Percentiles rank a stretch among this genome's conserved stretches.
phyloP scores from a whole-genome alignment of 805 yeast genomes.

The Saccharomycopsis babjevae region DNA sequence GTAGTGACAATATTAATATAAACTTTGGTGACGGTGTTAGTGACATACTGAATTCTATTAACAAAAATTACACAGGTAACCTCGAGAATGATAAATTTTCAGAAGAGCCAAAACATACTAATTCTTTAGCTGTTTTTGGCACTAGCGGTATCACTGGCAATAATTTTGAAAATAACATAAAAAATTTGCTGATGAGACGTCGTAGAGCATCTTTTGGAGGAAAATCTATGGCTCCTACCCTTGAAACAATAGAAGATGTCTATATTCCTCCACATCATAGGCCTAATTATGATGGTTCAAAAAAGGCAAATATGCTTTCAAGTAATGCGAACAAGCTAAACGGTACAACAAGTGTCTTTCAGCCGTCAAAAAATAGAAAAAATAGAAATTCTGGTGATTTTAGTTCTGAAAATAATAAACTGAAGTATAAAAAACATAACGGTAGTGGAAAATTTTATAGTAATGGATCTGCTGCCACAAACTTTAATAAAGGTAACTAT shows the following conservation, averaged over 20 bases:
- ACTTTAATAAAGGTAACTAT: no score
- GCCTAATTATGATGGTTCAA: slow-evolving; percentile 16
- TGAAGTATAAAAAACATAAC: neutral
- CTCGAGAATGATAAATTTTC: neutral
- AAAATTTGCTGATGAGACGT: neutral
- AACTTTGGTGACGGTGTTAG: neutral
- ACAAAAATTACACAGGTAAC: neutral
- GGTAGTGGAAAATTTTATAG: neutral
- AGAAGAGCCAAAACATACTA: neutral
- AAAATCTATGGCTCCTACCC: neutral
- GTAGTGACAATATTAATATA: neutral
- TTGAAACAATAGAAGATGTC: neutral
- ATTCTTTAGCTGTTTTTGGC: neutral
- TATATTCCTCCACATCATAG: slow-evolving; percentile 19
- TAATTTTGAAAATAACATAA: neutral
- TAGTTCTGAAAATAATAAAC: neutral
- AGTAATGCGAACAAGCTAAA: neutral
- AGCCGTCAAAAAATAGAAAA: neutral
- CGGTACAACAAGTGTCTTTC: neutral
- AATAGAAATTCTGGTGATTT: neutral
- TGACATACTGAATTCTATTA: neutral
- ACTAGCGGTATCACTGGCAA: neutral
- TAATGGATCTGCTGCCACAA: neutral
- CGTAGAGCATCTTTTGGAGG: neutral
- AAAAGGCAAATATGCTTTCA: neutral